Conservation (phyloP, 139 green algal species). For the Choricystis sp. region DNA sequence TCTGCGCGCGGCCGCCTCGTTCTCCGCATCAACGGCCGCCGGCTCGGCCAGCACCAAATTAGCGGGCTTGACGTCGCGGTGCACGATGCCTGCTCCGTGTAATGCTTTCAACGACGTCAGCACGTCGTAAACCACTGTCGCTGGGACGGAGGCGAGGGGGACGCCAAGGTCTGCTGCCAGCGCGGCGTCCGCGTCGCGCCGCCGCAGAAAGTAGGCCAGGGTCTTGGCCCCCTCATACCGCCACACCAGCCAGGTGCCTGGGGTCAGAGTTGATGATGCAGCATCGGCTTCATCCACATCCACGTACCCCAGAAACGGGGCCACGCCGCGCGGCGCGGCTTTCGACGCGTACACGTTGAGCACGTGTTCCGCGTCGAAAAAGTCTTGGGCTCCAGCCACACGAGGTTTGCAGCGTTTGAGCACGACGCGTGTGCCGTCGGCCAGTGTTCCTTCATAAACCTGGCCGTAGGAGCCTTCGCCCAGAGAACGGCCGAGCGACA, state of each 20-base stretch:
- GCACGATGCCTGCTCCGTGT: slow-evolving; percentile 68
- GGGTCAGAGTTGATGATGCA: slow-evolving; percentile 29
- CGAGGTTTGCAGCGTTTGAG: slow-evolving; percentile 48
- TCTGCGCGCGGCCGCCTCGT: no score
- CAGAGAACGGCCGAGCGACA: slow-evolving; percentile 4
- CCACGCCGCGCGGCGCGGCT: slow-evolving; percentile 33
- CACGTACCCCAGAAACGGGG: slow-evolving; percentile 57
- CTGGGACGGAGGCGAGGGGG: slow-evolving; percentile 30
- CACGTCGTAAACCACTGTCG: slow-evolving; percentile 60
- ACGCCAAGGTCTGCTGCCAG: slow-evolving; percentile 47
- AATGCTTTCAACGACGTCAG: slow-evolving; percentile 51
- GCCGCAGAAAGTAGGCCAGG: slow-evolving; percentile 45
- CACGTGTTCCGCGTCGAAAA: slow-evolving; percentile 65
- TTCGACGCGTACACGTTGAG: slow-evolving; percentile 61
- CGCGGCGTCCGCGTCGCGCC: slow-evolving; percentile 41
- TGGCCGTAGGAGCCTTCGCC: slow-evolving; percentile 31
- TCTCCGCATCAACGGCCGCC: slow-evolving; percentile 2
- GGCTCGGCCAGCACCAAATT: slow-evolving; percentile 72
- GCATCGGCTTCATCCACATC: slow-evolving; percentile 31
- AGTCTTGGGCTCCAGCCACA: slow-evolving; percentile 52
- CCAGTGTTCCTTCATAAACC: slow-evolving; percentile 12
- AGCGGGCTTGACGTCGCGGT: slow-evolving; percentile 80
- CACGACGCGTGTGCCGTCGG: slow-evolving; percentile 28
- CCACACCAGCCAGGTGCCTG: slow-evolving; percentile 73
- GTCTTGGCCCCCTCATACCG: slow-evolving; percentile 59